These are phyloP conservation scores for Talaromyces nanjingensis DNA, from an alignment of 495 filamentous ascomycete species.

Conservation along the genomic window DNA sequence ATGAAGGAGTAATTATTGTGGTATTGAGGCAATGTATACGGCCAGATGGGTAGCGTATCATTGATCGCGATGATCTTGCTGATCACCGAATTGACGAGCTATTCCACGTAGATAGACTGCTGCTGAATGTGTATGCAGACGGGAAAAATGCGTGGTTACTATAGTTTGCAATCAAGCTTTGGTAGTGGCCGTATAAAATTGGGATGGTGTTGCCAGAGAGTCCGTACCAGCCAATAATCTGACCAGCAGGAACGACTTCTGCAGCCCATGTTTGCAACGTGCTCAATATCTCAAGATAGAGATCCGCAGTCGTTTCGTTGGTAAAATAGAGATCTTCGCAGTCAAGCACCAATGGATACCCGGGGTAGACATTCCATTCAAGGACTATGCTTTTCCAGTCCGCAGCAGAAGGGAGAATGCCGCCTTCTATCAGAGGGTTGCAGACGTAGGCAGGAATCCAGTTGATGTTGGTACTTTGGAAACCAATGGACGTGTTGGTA, in stretches of 20 bases:
- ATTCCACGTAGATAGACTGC: neutral
- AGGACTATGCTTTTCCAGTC: neutral
- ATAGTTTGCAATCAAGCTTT: neutral
- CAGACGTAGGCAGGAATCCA: conserved; percentile 1
- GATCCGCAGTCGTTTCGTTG: neutral
- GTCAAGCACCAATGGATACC: neutral
- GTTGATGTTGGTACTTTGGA: neutral
- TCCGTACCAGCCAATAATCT: neutral
- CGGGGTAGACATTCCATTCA: neutral
- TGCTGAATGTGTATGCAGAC: neutral
- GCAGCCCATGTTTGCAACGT: neutral
- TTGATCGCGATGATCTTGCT: neutral
- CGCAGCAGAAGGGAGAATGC: neutral
- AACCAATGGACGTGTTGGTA: neutral
- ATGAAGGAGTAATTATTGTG: neutral
- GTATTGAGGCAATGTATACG: neutral
- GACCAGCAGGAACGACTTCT: neutral
- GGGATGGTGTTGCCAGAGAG: neutral
- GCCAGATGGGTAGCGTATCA: neutral
- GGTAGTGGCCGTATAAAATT: neutral
- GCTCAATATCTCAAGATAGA: neutral
- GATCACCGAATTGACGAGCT: neutral
- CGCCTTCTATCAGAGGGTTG: neutral
- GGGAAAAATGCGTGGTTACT: neutral
- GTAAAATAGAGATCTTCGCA: neutral